These are phyloP conservation scores for Puccinia horiana DNA, from an alignment of 1,284 basidiomycete genomes.

Conservation along the genomic window DNA sequence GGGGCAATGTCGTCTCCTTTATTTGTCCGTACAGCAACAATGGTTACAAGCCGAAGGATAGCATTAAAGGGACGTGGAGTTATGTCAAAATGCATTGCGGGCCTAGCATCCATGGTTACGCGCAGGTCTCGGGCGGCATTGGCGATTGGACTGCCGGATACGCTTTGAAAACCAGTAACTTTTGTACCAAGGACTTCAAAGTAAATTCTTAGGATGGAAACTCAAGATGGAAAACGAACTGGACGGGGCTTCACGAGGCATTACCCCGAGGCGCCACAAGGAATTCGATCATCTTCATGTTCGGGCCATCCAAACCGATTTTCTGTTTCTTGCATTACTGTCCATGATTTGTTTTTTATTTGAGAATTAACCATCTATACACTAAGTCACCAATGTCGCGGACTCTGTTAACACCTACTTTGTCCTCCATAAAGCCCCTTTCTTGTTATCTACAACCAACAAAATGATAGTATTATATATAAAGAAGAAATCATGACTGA, in stretches of 20 bases:
- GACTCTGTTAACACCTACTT: not conserved
- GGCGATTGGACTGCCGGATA: not conserved
- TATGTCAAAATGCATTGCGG: not conserved
- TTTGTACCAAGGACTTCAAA: not conserved
- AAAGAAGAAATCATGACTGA: too few relatives aligned
- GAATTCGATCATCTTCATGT: too few relatives aligned
- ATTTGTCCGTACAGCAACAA: conserved; percentile 1
- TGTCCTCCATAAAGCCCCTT: too few relatives aligned
- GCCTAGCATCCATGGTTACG: not conserved
- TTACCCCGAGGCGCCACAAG: not conserved
- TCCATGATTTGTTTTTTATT: not conserved
- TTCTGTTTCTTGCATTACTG: not conserved
- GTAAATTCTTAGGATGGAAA: not conserved
- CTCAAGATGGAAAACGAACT: not conserved
- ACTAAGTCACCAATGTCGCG: not conserved
- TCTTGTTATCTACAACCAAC: not conserved
- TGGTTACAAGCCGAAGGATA: not conserved
- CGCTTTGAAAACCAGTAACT: not conserved
- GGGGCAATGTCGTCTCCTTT: not conserved
- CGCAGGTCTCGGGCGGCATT: not conserved
- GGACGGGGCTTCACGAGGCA: not conserved
- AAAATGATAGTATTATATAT: not conserved
- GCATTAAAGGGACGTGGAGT: not conserved
- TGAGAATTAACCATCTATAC: not conserved
- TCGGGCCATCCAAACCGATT: not conserved